A percentile compares a stretch with the other conserved stretches of the same genome.
phyloP scores from a whole-genome alignment of 2,329 filamentous ascomycete species.

The Diaporthe vexans region DNA sequence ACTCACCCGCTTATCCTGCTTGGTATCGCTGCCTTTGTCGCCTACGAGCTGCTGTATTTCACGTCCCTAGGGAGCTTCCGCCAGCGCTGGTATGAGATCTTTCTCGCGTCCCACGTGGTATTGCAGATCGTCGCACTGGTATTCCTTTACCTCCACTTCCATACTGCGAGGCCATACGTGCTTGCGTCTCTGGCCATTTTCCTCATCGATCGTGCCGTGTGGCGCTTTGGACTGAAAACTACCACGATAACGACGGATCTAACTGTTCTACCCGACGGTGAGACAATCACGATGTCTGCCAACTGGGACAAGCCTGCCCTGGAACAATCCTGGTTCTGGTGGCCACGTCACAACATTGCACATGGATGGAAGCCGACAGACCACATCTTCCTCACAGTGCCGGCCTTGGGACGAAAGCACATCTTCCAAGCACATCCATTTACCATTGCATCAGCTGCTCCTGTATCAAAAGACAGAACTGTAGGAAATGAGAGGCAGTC shows the following conservation, averaged over 20 bases:
- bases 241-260: conserved; percentile 63
- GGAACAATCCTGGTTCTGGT: not conserved
- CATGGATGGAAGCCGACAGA: conserved; percentile 73
- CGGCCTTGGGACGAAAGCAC: conserved; percentile 65
- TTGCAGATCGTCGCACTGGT: conserved; percentile 68
- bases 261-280: conserved; percentile 66
- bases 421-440: conserved; percentile 75
- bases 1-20: conserved; percentile 64
- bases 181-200: conserved; percentile 68
- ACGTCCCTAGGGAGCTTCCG: conserved; percentile 73
- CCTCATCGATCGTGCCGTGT: conserved; percentile 68
- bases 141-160: conserved; percentile 73
- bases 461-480: conserved; percentile 42
- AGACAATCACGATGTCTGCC: conserved; percentile 64
- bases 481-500: not conserved
- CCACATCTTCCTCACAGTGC: conserved; percentile 74
- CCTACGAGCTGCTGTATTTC: conserved; percentile 73
- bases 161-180: conserved; percentile 66
- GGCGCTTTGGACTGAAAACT: conserved; percentile 67
- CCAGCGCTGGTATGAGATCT: conserved; percentile 73
- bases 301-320: conserved; percentile 52
- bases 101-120: conserved; percentile 70
- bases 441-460: conserved; percentile 74
- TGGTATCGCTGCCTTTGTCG: conserved; percentile 67
- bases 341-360: conserved; percentile 53